Base-by-base conservation (phyloP, 1,284 basidiomycete species). In the Somion occarium region DNA sequence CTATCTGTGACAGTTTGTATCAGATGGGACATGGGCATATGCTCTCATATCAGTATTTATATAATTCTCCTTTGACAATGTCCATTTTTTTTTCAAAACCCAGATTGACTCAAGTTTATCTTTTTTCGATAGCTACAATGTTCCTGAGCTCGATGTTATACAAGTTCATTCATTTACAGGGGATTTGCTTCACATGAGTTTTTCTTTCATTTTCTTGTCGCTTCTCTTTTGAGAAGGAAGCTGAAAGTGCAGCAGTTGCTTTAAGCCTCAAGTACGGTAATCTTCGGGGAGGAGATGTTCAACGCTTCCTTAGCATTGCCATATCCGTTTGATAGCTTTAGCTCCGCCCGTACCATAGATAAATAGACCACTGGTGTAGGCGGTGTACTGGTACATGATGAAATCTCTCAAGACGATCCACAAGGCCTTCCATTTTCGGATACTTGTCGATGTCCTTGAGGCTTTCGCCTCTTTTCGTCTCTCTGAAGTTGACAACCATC, bases 1-100 rank as follows among this genome's bases (percentile, higher is more conserved):
- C n/a, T n/a, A n/a, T 27, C 57, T 65, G 55, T 44, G 54, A 37
- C 56, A 60, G 38, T 62, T 65, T 50, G 51, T 64, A 19, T 30
- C 54, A 4, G 64, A 65, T 54, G 64, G 64, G 26, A 64, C 61
- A 15, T 65, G 64, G 64, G 62, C 63, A 12, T 65, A 60, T 46
- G 52, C 59, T 5, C 59, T 64, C 15, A 56, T 64, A 38, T 65
- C n/a, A n/a, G n/a, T n/a, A n/a, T n/a, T n/a, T n/a, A n/a, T n/a
- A n/a, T n/a, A n/a, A n/a, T 65, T 50, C 47, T 57, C 52, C 56
- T 41, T 53, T 49, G 15, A 51, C 57, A 50, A 52, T 58, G 53
- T 20, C n/a, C n/a, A n/a, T n/a, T 34, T 46, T 25, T 2, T 12
- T 30, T 47, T 4, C n/a, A 24, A n/a, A n/a, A n/a, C n/a, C 41